phyloP scores from a whole-genome alignment of 768 basidiomycete species.

The Agaricus subrufescens region DNA sequence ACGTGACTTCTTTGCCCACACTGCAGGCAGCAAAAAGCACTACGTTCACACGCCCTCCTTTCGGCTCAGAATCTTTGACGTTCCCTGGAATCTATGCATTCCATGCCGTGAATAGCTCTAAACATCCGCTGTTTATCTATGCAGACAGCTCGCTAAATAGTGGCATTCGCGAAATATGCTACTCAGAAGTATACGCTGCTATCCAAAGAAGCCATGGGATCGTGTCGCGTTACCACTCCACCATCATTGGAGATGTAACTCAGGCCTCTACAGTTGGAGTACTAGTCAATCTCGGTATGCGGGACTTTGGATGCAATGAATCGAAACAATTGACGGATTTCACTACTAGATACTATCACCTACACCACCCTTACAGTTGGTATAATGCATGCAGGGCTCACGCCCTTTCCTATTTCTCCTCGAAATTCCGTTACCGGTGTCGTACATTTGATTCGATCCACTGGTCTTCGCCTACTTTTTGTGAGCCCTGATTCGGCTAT shows the following conservation, averaged over 20 bases:
- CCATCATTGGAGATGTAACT: not conserved
- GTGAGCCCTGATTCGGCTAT: slow-evolving; percentile 18
- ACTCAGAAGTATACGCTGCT: not conserved
- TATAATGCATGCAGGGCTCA: slow-evolving; percentile 34
- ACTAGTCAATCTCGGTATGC: not conserved
- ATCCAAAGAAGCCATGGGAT: not conserved
- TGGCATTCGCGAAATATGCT: not conserved
- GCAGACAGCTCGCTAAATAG: not conserved
- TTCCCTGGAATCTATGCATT: not conserved
- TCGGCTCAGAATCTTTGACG: not conserved
- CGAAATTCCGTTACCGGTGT: slow-evolving; percentile 43
- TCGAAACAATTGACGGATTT: not conserved
- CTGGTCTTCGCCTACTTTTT: slow-evolving; percentile 16
- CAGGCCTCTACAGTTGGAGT: not conserved
- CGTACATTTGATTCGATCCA: slow-evolving; percentile 35
- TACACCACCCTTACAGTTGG: slow-evolving; percentile 16
- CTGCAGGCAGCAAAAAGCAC: not conserved
- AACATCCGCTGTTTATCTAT: not conserved
- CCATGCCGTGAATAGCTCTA: not conserved
- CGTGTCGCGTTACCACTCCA: not conserved
- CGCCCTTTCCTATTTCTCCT: slow-evolving; percentile 31
- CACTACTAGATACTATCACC: slow-evolving; percentile 22
- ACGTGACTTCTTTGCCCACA: not conserved
- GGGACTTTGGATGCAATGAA: not conserved
- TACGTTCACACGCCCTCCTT: not conserved